Percentiles rank a stretch among this genome's conserved stretches.
phyloP scores from a whole-genome alignment of 352 stramenopile genomes.

The Phytophthora niederhauseri region DNA sequence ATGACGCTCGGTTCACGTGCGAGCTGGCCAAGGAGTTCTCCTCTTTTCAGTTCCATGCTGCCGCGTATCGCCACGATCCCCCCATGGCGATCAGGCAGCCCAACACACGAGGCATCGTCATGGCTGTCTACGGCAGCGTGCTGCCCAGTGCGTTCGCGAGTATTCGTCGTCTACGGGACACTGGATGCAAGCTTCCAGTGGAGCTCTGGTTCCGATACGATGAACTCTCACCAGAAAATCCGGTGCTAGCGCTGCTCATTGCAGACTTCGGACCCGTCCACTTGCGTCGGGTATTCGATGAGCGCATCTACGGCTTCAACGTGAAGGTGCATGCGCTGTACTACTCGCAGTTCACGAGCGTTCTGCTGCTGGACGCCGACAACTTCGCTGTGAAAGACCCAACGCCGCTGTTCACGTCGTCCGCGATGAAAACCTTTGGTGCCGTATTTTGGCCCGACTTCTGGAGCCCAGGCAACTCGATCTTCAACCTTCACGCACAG shows the following conservation, averaged over 20 bases:
- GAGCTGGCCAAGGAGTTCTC: conserved; percentile 63
- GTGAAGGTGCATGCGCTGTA: conserved; percentile 60
- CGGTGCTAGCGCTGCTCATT: conserved; percentile 40
- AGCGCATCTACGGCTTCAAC: conserved; percentile 53
- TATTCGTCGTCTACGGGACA: conserved; percentile 45
- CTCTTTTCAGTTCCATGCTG: conserved; percentile 52
- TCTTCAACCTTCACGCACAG: conserved; percentile 67
- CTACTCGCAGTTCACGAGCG: conserved; percentile 52
- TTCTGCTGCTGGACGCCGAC: conserved; percentile 56
- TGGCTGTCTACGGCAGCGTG: conserved; percentile 50
- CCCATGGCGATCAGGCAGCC: conserved; percentile 33
- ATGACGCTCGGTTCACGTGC: conserved; percentile 74
- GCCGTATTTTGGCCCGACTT: conserved; percentile 63
- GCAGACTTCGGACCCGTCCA: conserved; percentile 41
- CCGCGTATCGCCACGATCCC: conserved; percentile 62
- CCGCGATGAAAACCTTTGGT: conserved; percentile 34
- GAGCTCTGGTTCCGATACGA: conserved; percentile 65
- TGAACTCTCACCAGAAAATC: conserved; percentile 46
- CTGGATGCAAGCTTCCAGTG: conserved; percentile 47
- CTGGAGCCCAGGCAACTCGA: conserved; percentile 54
- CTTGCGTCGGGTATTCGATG: conserved; percentile 54
- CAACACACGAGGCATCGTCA: conserved; percentile 45
- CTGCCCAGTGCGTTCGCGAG: conserved; percentile 58
- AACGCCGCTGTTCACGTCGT: conserved; percentile 45
- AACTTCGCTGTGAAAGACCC: conserved; percentile 54